These are phyloP conservation scores for Geosmithia flava DNA, from an alignment of 2,329 filamentous ascomycete genomes.

Conservation along the genomic window DNA sequence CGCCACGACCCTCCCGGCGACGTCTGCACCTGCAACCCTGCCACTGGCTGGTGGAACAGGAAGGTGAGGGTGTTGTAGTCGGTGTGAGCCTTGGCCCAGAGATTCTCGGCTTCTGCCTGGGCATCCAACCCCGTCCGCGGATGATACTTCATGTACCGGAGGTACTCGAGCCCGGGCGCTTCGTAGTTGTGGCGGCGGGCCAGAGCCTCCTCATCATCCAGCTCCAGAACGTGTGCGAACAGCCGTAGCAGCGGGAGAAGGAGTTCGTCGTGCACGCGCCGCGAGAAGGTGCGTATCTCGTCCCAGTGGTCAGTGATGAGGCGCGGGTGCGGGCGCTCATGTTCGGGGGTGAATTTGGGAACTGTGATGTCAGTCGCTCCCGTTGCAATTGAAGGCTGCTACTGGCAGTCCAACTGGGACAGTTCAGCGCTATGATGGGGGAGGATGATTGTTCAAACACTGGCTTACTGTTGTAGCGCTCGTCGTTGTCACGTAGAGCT, in stretches of 20 bases:
- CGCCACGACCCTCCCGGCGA: not conserved
- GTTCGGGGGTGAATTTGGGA: not conserved
- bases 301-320: not conserved
- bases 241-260: not conserved
- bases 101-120: not conserved
- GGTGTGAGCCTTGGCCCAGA: not conserved
- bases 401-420: too few relatives aligned
- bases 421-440: too few relatives aligned
- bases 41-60: not conserved
- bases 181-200: not conserved
- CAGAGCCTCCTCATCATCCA: not conserved
- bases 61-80: slow-evolving; percentile 1
- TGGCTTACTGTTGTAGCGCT: not conserved
- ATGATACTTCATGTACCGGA: not conserved
- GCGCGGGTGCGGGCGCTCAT: not conserved
- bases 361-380: not conserved
- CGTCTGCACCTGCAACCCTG: not conserved
- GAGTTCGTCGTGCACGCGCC: not conserved
- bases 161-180: not conserved
- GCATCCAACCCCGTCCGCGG: not conserved
- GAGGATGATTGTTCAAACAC: too few relatives aligned
- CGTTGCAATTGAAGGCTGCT: too few relatives aligned
- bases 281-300: not conserved
- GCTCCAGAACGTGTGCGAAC: not conserved
- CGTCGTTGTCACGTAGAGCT: not conserved